A percentile compares a stretch with the other conserved stretches of the same genome.
phyloP scores from a whole-genome alignment of 83 land plant genomes.

The Picea mariana region DNA sequence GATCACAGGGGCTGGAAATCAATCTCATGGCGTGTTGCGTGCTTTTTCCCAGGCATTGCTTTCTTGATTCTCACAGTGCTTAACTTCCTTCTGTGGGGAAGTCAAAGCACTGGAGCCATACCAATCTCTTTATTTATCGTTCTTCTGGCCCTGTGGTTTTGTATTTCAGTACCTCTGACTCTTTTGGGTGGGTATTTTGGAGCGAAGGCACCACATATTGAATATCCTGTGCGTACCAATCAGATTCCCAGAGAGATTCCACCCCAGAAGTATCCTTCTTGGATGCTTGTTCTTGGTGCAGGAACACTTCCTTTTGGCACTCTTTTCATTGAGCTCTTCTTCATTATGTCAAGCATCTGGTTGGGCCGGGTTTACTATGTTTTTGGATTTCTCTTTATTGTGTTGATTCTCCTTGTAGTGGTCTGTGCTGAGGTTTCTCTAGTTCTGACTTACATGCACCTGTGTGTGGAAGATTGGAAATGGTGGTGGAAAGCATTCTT shows the following conservation, averaged over 20 bases:
- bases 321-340: conserved; percentile 81
- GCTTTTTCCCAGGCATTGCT: conserved; percentile 77
- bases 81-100: conserved; percentile 70
- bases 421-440: conserved; percentile 74
- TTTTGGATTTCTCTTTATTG: conserved; percentile 65
- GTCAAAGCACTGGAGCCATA: conserved; percentile 74
- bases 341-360: conserved; percentile 77
- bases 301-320: conserved; percentile 70
- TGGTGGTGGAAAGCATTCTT: conserved; percentile 68
- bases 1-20: conserved; percentile 52
- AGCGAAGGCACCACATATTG: conserved; percentile 50
- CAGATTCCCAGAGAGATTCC: conserved; percentile 67
- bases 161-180: conserved; percentile 73
- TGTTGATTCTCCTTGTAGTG: conserved; percentile 51
- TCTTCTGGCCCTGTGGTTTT: conserved; percentile 68
- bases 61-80: conserved; percentile 57
- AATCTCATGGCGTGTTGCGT: conserved; percentile 66
- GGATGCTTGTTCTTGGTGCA: conserved; percentile 60
- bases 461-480: conserved; percentile 63
- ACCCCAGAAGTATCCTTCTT: conserved; percentile 56
- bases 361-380: conserved; percentile 69
- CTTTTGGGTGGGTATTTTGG: conserved; percentile 58
- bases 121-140: conserved; percentile 59
- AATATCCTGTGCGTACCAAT: conserved; percentile 61
- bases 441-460: conserved; percentile 68